Evolutionary conservation across 1,139 yeast species (phyloP), one percentile per base, ranked within the genome.

Genomic region (Yamadazyma trypodendri): DNA sequence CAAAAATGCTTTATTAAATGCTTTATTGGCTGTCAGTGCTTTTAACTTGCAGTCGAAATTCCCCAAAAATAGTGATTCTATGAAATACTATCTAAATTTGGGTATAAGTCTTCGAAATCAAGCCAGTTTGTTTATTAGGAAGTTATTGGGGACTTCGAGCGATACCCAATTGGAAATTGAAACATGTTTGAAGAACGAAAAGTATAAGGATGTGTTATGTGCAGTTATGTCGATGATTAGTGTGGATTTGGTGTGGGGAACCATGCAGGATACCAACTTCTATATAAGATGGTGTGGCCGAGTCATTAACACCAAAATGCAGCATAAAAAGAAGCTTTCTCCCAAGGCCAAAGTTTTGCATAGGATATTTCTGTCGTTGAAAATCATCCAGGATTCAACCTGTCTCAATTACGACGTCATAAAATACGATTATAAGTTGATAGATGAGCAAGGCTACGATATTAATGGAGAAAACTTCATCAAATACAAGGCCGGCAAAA

Each of bases 211-310:
- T 55, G 86, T 87, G 5, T 61, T 88, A 25, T 84, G 89, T 36
- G 94, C 95, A 0, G 82, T 87, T 15, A 71, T 88, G 62, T 81
- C 94, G 2, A 86, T 88, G 95, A 86, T 83, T 35, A 81, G 90
- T 16, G 87, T 88, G 39, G 96, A 88, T 61, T 81, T 86, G 40
- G 92, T 86, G 7, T 84, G 95, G 86, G 96, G 96, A 1, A 83
- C 94, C 1, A 86, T 85, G 94, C 83, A 84, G 43, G 95, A 86
- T 49, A 86, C 95, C 50, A 79, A 80, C 44, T 74, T 80, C 42
- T 86, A 87, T 58, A 68, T 88, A 39, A 75, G 79, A 37, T 80
- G 89, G 54, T 85, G 95, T 63, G 92, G 87, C 42, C 75, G 75
- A 42, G 83, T 86, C 35, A 83, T 88, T 23, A 73, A 76, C 30